phyloP scores from a whole-genome alignment of 768 basidiomycete genomes.

The Thelephora ganbajun region DNA sequence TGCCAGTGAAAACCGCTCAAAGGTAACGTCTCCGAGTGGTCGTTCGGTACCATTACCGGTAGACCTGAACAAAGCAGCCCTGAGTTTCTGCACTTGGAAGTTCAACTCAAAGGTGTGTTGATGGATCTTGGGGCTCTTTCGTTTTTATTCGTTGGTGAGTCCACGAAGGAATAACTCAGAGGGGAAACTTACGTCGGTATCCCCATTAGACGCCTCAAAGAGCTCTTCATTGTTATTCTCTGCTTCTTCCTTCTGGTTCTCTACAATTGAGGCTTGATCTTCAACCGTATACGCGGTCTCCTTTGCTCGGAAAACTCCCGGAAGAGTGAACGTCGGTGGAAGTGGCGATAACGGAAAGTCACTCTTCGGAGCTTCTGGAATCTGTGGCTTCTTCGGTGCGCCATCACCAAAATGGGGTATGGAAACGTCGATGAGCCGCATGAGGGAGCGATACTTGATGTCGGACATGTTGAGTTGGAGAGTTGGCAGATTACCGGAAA shows the following conservation, averaged over 20 bases:
- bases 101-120: constrained; percentile 71
- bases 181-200: constrained; percentile 23
- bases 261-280: constrained; percentile 33
- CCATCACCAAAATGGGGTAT: constrained; percentile 65
- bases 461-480: constrained; percentile 86
- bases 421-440: constrained; percentile 84
- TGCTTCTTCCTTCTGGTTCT: constrained; percentile 21
- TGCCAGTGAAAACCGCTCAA: constrained; percentile 64
- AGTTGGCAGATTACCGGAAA: constrained; percentile 77
- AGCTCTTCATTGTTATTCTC: constrained; percentile 39
- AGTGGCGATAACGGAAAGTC: background rate
- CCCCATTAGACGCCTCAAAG: constrained; percentile 59
- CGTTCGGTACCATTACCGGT: constrained; percentile 47
- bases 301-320: constrained; percentile 38
- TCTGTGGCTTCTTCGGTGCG: constrained; percentile 5
- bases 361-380: constrained; percentile 2
- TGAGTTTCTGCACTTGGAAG: constrained; percentile 76
- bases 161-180: background rate
- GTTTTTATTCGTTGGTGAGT: constrained; percentile 12
- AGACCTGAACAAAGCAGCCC: constrained; percentile 68
- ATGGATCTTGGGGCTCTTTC: constrained; percentile 24
- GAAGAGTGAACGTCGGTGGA: constrained; percentile 20
- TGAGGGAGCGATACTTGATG: constrained; percentile 79
- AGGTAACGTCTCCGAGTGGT: constrained; percentile 60
- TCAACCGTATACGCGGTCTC: constrained; percentile 60